Evolutionary conservation across 2,329 filamentous ascomycete species (phyloP), one percentile per base, ranked within the genome.

Genomic region (Mycosphaerelloides madeirae): DNA sequence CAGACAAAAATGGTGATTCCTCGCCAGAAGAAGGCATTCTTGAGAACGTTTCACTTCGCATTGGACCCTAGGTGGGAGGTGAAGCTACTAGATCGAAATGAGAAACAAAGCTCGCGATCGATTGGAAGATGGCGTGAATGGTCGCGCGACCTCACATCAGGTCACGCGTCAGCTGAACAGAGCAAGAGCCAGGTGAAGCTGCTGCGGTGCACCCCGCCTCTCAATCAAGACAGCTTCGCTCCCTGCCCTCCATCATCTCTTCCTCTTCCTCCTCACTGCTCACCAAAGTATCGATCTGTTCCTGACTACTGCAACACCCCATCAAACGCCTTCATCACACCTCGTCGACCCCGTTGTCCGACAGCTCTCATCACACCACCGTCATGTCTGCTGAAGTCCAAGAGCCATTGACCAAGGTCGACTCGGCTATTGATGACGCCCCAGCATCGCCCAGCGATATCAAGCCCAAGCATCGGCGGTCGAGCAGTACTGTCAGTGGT

Each of bases 361-460:
- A 22, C 40, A 44, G 25, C n/a, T n/a, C n/a, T n/a, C n/a, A n/a
- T n/a, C 38, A 37, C 37, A 41, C 19, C 38, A 36, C 46, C 50
- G 58, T 46, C 53, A 68, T 83, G 79, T 73, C 79, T 61, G 70
- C 74, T 53, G 74, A 71, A 62, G 59, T 68, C 44, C 65, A 66
- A 55, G 55, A 60, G 52, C 59, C 36, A 79, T 80, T 95, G 66
- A 78, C 79, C 71, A 95, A 94, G 76, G 82, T 95, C 74, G 90
- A 96, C 71, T 95, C 90, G 49, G 88, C 87, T 74, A 81, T 94
- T 64, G 83, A 88, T 65, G 87, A 87, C 69, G 22, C 41, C 29
- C 70, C 90, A 56, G 77, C 79, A 60, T 83, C 82, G 47, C 78
- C 84, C 28, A 79, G 83, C 65, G 83, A 88, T 54, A 73, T 75